Base-by-base conservation (phyloP, 1,284 basidiomycete genomes). In the Trichosporon ovoides region DNA sequence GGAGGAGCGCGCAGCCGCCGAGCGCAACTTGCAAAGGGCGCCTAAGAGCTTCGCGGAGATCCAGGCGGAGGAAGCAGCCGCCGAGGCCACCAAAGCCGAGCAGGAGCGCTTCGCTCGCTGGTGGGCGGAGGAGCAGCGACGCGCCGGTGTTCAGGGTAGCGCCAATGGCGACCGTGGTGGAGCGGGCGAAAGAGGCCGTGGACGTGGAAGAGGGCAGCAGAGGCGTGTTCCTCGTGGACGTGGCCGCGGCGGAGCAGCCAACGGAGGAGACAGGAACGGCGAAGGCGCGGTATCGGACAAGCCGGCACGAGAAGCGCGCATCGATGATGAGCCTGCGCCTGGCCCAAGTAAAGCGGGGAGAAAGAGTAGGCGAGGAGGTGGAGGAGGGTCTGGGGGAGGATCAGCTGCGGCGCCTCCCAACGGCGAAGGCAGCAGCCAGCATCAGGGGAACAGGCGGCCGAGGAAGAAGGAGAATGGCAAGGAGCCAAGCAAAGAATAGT, bases 91-190 rank as follows among this genome's bases (percentile, higher is more conserved):
- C 2, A 79, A 80, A 35, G 83, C 81, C 60, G 81, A 80, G 35
- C 90, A 92, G 74, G 83, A 80, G 2, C 87, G 89, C 57, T 94
- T 93, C 70, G 74, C 92, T 73, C 81, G 80, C 62, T 93, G 90
- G 91, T 93, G 91, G 90, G 80, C 83, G 1, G 84, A 82, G 6
- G 90, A 93, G 72, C 88, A 92, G 75, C 85, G 84, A 60, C 80
- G 87, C 4, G 19, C 46, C 5, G 24, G 18, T 16, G 37, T n/a
- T 5, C 28, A n/a, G 28, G 24, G 38, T 3, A 31, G 7, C 19
- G 5, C 11, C 22, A 33, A 9, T 20, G 24, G 19, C 7, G 22
- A 24, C 16, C 34, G 38, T 2, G n/a, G 38, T 6, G 38, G 34
- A 3, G 11, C 4, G 20, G 14, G 46, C 14, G 43, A 24, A 2